Evolutionary conservation across 306 rosid genomes (phyloP).

Genomic region (Medicago ruthenica): DNA sequence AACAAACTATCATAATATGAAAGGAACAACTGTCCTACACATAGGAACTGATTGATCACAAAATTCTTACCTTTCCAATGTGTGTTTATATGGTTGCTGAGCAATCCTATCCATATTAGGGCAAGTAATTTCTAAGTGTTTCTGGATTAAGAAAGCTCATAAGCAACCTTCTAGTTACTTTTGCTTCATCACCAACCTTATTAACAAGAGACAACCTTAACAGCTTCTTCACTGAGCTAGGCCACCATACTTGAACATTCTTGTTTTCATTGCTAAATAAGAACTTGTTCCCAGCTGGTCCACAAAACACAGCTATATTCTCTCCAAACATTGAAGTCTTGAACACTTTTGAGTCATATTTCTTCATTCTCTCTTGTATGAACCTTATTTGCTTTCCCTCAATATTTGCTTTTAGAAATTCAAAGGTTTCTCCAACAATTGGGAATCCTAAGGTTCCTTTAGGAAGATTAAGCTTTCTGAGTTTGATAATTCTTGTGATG

Average conservation of each 20-base stretch:
- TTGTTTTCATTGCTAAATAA: constrained; percentile 60
- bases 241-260: constrained; percentile 59
- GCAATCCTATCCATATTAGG: constrained; percentile 55
- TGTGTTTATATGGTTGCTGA: constrained; percentile 42
- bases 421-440: constrained; percentile 49
- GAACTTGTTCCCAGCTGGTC: constrained; percentile 53
- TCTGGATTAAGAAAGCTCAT: constrained; percentile 53
- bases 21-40: neutral
- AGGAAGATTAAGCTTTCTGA: constrained; percentile 52
- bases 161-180: constrained; percentile 45
- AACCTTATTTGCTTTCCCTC: constrained; percentile 38
- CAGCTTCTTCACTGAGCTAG: constrained; percentile 48
- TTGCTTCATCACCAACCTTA: constrained; percentile 56
- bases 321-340: constrained; percentile 55
- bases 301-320: constrained; percentile 46
- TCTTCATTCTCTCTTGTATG: constrained; percentile 47
- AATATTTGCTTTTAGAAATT: constrained; percentile 15
- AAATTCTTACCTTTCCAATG: constrained; percentile 51
- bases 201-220: constrained; percentile 46
- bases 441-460: constrained; percentile 56
- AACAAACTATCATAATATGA: neutral
- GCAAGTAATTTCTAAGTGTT: constrained; percentile 50
- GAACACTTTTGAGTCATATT: constrained; percentile 48
- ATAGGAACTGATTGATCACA: neutral
- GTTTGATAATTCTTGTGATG: constrained; percentile 41